Evolutionary conservation across 371 early-diverging fungal genomes (phyloP), one percentile per base, ranked within the genome.

Genomic region (Rhizopus delemar): DNA sequence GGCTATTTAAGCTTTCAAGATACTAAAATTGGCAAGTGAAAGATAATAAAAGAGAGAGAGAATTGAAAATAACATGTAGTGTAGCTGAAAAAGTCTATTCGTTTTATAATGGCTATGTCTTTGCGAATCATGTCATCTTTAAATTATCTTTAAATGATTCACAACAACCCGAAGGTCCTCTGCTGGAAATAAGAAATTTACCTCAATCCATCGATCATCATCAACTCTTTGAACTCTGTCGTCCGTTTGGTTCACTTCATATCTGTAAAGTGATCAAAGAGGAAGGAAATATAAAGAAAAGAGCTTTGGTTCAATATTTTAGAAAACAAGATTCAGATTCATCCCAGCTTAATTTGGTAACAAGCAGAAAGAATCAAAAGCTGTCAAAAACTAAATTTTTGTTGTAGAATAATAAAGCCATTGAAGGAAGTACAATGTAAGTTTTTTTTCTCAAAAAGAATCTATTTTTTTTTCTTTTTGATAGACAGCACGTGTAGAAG

Each of bases 21-120:
- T 67, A 51, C 67, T 41, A 62, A 59, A 62, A 59, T 59, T 46
- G 67, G 67, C 52, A 67, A 62, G 59, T 55, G 56, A 61, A 54
- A 45, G 43, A 41, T 36, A 36, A 9, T 36, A 5, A 36, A 8
- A 11, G 36, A 8, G 11, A 1, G 11, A 6, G 6, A 36, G 2
- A 11, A n/a, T n/a, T n/a, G n/a, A 36, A 2, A 36, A 36, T 8
- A 36, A 36, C 6, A 36, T 8, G 11, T 8, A 36, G 0, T 11
- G 29, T 57, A 71, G 77, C 77, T 31, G 77, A 76, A 39, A 65
- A 64, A 53, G 77, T 69, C 3, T 76, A 71, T 61, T 48, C 77
- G 31, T 57, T 76, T 1, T 73, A 63, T 50, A 70, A 76, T 58
- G 67, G 66, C 11, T 66, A 69, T 35, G 36, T 56, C 11, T 71